These are phyloP conservation scores for Orbilia oligospora DNA, from an alignment of 2,329 filamentous ascomycete species.

Conservation along the genomic window DNA sequence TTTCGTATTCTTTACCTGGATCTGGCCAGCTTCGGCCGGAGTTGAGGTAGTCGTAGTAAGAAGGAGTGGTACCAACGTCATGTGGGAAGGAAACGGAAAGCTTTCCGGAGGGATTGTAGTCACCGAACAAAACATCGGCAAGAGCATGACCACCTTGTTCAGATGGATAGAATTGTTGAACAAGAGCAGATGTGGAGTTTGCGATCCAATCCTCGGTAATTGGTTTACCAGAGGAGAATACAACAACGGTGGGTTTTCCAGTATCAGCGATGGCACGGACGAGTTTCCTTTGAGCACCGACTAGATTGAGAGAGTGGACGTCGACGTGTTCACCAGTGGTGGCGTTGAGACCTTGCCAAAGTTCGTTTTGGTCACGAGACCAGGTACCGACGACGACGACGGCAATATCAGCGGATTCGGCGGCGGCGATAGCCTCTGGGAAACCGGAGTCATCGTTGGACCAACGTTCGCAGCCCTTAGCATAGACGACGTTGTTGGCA, in stretches of 20 bases:
- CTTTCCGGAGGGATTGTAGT: constrained; percentile 77
- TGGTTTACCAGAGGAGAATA: constrained; percentile 79
- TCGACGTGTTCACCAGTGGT: constrained; percentile 84
- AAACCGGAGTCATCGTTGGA: constrained; percentile 79
- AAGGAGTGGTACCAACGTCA: constrained; percentile 76
- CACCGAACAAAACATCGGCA: constrained; percentile 77
- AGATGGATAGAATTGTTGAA: constrained; percentile 82
- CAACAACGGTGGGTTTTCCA: constrained; percentile 77
- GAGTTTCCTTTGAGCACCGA: constrained; percentile 78
- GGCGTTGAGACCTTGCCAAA: constrained; percentile 79
- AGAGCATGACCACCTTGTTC: constrained; percentile 78
- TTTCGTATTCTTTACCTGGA: constrained; percentile 71
- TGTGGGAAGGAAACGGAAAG: constrained; percentile 78
- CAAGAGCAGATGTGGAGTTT: constrained; percentile 74
- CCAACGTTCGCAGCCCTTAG: constrained; percentile 80
- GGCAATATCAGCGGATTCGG: constrained; percentile 78
- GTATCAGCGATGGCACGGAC: constrained; percentile 78
- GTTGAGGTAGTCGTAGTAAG: constrained; percentile 81
- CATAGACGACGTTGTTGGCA: constrained; percentile 74
- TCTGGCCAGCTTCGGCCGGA: constrained; percentile 72
- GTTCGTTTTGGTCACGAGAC: constrained; percentile 79
- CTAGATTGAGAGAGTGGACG: constrained; percentile 75
- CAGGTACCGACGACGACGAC: constrained; percentile 82
- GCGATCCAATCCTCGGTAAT: constrained; percentile 81
- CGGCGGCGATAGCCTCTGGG: constrained; percentile 76